Conservation (phyloP, 768 basidiomycete species). For the Pleurotus citrinopileatus region DNA sequence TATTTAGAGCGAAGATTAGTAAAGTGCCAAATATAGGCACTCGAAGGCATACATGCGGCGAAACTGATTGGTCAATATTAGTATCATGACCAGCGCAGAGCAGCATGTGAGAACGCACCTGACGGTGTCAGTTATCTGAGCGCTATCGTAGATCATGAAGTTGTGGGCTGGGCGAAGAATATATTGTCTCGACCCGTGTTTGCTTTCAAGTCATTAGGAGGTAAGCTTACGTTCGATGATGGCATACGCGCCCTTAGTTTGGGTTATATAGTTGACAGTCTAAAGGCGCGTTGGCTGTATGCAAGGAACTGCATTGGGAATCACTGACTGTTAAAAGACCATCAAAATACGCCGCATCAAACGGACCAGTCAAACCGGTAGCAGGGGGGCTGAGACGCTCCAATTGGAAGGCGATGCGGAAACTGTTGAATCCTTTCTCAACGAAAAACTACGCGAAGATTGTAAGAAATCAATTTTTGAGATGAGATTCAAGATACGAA, state of each 20-base stretch:
- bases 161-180: conserved; percentile 44
- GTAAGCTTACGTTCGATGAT: conserved; percentile 49
- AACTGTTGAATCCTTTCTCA: conserved; percentile 54
- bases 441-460: conserved; percentile 45
- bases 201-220: neutral
- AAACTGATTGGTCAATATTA: neutral
- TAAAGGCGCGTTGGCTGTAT: conserved; percentile 13
- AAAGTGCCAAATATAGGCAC: neutral
- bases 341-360: conserved; percentile 49
- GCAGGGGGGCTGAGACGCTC: conserved; percentile 55
- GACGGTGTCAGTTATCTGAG: conserved; percentile 27
- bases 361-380: conserved; percentile 50
- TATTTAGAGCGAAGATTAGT: conserved; percentile 15
- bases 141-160: conserved; percentile 57
- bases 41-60: neutral
- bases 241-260: conserved; percentile 50
- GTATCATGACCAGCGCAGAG: neutral
- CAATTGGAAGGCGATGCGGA: conserved; percentile 59
- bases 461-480: too few relatives aligned
- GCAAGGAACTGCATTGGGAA: too few relatives aligned
- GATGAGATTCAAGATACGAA: too few relatives aligned
- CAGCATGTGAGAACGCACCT: conserved; percentile 28
- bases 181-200: conserved; percentile 3
- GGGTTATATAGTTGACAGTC: conserved; percentile 60
- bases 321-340: conserved; percentile 41